These are phyloP conservation scores for Chaetomium sp. DNA, from an alignment of 2,329 filamentous ascomycete species.

Conservation along the genomic window DNA sequence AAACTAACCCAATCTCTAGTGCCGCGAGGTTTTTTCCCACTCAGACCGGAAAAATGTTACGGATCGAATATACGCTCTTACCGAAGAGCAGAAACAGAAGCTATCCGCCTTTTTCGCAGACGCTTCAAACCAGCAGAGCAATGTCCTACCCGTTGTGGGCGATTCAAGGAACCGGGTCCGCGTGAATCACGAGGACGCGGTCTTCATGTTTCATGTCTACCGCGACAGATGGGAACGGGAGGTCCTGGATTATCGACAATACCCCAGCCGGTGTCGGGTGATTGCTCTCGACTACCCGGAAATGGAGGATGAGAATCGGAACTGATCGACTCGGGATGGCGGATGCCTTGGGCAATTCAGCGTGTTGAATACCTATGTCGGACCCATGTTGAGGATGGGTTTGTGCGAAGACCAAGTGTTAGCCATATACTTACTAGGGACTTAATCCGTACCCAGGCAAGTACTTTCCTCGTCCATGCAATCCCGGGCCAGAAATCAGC, in stretches of 20 bases:
- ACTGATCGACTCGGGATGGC: background rate
- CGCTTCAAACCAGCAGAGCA: background rate
- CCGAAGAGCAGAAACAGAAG: background rate
- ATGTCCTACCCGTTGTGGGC: background rate
- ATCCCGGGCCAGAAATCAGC: too few species aligned
- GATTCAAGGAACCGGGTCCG: background rate
- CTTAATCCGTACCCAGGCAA: too few species aligned
- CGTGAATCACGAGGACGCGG: background rate
- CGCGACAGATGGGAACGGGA: background rate
- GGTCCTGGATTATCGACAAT: background rate
- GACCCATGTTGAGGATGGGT: too few species aligned
- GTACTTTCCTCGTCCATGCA: too few species aligned
- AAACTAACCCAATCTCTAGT: background rate
- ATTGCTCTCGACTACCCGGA: background rate
- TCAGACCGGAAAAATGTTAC: background rate
- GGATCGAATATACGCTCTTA: background rate
- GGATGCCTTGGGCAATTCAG: too few species aligned
- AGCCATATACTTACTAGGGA: too few species aligned
- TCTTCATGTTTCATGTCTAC: background rate
- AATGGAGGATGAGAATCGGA: background rate
- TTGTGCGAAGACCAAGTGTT: too few species aligned
- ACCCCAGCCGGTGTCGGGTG: background rate
- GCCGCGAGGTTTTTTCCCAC: background rate
- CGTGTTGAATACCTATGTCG: too few species aligned
- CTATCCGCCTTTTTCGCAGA: background rate